These are phyloP conservation scores for Claviceps pusilla DNA, from an alignment of 2,329 filamentous ascomycete species.

Conservation along the genomic window DNA sequence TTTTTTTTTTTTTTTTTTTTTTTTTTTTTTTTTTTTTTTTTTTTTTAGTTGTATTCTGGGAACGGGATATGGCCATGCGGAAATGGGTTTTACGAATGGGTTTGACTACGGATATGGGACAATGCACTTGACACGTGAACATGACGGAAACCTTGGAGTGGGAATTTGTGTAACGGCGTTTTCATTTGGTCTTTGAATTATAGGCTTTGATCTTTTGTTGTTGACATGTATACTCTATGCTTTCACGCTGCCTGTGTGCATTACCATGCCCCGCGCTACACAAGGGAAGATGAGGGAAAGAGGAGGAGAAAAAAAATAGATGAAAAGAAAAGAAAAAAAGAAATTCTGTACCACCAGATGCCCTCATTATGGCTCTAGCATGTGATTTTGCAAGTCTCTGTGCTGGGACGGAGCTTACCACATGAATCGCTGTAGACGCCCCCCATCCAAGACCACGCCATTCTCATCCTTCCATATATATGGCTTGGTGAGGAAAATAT, in stretches of 20 bases:
- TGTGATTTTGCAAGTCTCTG: background rate
- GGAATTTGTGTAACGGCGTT: slow-evolving; percentile 2
- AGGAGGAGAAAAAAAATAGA: background rate
- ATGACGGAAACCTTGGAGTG: background rate
- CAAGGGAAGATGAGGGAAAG: too few relatives aligned
- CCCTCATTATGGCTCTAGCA: too few relatives aligned
- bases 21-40: too few relatives aligned
- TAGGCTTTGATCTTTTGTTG: background rate
- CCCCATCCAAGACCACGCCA: slow-evolving; percentile 36
- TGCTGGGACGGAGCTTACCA: slow-evolving; percentile 36
- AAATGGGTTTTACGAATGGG: background rate
- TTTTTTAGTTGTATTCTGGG: background rate
- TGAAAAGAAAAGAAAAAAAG: too few relatives aligned
- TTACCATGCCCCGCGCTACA: too few relatives aligned
- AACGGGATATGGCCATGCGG: background rate
- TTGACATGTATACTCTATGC: background rate
- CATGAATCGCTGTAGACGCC: slow-evolving; percentile 61
- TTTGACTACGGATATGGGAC: background rate
- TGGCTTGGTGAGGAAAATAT: slow-evolving; percentile 52
- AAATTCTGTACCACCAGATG: too few relatives aligned
- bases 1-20: background rate
- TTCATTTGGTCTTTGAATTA: background rate
- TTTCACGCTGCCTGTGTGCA: background rate
- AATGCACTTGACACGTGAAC: background rate
- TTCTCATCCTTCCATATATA: slow-evolving; percentile 49